Base-by-base conservation (phyloP, 208 protist genomes). In the Leishmania braziliensis region DNA sequence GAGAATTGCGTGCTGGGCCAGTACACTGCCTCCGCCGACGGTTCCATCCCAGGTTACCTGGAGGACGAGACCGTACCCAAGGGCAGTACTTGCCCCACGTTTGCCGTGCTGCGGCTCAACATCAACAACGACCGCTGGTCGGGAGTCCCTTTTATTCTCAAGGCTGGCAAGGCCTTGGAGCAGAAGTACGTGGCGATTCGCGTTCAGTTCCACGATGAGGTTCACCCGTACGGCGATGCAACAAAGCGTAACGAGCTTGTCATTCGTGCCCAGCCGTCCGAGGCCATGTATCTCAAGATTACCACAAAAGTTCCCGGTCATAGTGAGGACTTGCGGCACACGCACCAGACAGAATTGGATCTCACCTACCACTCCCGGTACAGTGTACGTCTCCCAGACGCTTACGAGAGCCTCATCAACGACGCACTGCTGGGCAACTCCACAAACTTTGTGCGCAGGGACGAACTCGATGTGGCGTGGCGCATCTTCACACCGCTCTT, bases 41-140 rank as follows among this genome's bases (percentile, higher is more conserved):
- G 93, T 33, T 92, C 84, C 14, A 95, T 98, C 23, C 93, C 93
- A 18, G 96, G 94, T 0, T 98, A 98, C 86, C 88, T 93, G 5
- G 94, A 98, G 12, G 94, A 98, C 71, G 79, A 84, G 43, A 96
- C 89, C 10, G 97, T 98, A 10, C 88, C 91, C 14, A 86, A 89
- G 66, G 90, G 75, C 73, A 95, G 92, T 86, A 91, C 88, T 20
- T 97, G 92, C 82, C 94, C 96, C 71, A 99, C 98, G 20, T 98
- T 98, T 83, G 96, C 93, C 29, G 81, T 91, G 71, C 65, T 96
- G 77, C 84, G 84, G 36, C 85, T 99, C 16, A 79, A 86, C 76
- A 96, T 99, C 80, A 95, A 98, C 80, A 99, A 98, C 87, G 89
- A 96, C 76, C 92, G 97, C 46, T 99, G 98, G 98, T 78, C 95